phyloP scores from a whole-genome alignment of 1,139 yeast genomes.

The Hyphopichia pseudoburtonii region DNA sequence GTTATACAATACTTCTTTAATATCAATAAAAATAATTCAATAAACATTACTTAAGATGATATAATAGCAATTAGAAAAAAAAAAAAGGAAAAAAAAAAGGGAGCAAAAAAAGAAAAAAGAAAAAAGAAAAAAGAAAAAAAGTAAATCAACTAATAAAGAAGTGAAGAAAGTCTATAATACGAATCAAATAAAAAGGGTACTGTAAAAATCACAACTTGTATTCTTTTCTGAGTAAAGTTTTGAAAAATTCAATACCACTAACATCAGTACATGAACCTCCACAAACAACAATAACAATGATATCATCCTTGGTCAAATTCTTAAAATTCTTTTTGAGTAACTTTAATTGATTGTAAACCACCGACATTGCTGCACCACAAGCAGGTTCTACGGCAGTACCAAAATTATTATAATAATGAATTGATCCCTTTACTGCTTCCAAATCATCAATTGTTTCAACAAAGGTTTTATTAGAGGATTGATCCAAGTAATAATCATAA shows the following conservation, averaged over 20 bases:
- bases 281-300: constrained; percentile 37
- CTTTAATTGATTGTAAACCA: constrained; percentile 23
- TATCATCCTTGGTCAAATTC: constrained; percentile 27
- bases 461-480: constrained; percentile 14
- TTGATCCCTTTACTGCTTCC: constrained; percentile 33
- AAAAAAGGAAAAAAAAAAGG: no score
- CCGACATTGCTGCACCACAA: constrained; percentile 40
- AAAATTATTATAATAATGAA: constrained; percentile 25
- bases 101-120: no score
- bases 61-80: no score
- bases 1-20: no score
- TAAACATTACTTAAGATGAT: no score
- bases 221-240: constrained; percentile 11
- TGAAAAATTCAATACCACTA: constrained; percentile 19
- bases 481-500: constrained; percentile 22
- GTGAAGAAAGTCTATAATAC: no score
- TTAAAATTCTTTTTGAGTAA: constrained; percentile 21
- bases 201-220: constrained; percentile 2
- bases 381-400: constrained; percentile 39
- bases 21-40: no score
- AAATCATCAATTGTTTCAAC: constrained; percentile 33
- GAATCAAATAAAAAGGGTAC: no score
- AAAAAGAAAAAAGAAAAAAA: neutral
- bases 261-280: constrained; percentile 37
- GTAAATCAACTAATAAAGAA: neutral